Evolutionary conservation across 2,329 filamentous ascomycete genomes (phyloP), one percentile per base, ranked within the genome.

Genomic region (Fusarium succisae): DNA sequence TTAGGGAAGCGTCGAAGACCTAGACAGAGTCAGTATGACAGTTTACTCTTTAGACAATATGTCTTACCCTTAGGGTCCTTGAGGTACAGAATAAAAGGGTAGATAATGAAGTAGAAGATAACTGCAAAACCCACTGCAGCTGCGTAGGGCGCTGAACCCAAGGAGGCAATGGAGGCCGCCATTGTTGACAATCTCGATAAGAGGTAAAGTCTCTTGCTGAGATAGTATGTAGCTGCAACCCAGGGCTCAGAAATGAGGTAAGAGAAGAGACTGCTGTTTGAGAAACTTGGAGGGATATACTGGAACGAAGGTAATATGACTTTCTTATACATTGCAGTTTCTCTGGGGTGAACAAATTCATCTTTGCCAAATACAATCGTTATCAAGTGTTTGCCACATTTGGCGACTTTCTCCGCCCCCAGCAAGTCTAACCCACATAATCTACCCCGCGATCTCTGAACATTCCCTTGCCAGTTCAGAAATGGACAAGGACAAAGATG

Each of bases 21-120:
- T 72, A 5, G 6, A 20, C 3, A 2, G 8, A 9, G 26, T 68
- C 32, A 63, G 54, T 32, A 28, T 26, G 14, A 8, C 20, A 3
- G 6, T 2, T 32, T 37, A 0, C 8, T 7, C 8, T n/a, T 32
- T 14, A 1, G 11, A 24, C 13, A 30, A 6, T 4, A n/a, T 35
- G 6, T 8, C 28, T 11, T 35, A 18, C 80, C 81, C 6, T 77
- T 82, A 13, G 74, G 30, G 92, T 85, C 73, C 20, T 51, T 41
- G 5, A 72, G 47, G 15, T 75, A 75, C 4, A 66, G 20, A 8
- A 76, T 39, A 3, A 72, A 56, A 0, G 73, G 74, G 26, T 67
- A 76, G 9, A 75, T 39, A 22, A 76, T 0, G 17, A 73, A 69
- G 63, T 75, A 76, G 30, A 55, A 28, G 45, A 72, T 7, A 1